Percentiles rank a stretch among this genome's conserved stretches.
Conservation (phyloP, 2,329 filamentous ascomycete genomes). For the Westerdykella sp. region DNA sequence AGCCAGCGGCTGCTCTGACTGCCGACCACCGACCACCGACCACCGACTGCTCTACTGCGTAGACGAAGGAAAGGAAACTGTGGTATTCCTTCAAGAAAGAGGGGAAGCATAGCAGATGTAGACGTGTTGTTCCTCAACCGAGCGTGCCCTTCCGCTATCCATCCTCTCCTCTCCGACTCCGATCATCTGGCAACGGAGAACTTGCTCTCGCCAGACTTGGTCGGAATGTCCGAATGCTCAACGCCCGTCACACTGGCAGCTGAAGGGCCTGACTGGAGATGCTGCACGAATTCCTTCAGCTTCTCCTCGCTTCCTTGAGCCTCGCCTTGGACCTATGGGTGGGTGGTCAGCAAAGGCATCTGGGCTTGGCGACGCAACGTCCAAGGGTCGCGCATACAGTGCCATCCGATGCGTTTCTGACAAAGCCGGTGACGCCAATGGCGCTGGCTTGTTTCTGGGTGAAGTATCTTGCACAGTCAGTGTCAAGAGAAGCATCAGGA, state of each 20-base stretch:
- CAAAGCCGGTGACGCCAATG: constrained; percentile 42
- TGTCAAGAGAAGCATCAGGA: background rate
- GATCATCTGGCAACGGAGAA: constrained; percentile 42
- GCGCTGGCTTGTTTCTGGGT: constrained; percentile 40
- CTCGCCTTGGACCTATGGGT: constrained; percentile 73
- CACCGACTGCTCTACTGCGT: too few relatives aligned
- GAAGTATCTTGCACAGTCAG: constrained; percentile 26
- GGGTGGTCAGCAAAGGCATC: background rate
- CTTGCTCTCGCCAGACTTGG: constrained; percentile 59
- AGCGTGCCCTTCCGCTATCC: too few relatives aligned
- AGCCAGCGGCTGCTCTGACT: too few relatives aligned
- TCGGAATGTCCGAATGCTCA: constrained; percentile 60
- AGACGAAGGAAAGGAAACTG: too few relatives aligned
- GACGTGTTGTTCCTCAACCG: too few relatives aligned
- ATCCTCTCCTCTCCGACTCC: too few relatives aligned
- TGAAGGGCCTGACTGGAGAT: constrained; percentile 67
- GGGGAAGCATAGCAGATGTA: too few relatives aligned
- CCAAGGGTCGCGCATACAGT: constrained; percentile 24
- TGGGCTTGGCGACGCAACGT: background rate
- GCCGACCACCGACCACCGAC: too few relatives aligned
- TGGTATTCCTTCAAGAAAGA: too few relatives aligned
- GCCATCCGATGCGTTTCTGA: constrained; percentile 44
- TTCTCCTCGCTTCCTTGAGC: constrained; percentile 66
- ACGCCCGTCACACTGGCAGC: constrained; percentile 68
- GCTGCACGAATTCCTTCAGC: constrained; percentile 64